Evolutionary conservation across 768 basidiomycete species (phyloP).

Genomic region (Tulasnella calospora): DNA sequence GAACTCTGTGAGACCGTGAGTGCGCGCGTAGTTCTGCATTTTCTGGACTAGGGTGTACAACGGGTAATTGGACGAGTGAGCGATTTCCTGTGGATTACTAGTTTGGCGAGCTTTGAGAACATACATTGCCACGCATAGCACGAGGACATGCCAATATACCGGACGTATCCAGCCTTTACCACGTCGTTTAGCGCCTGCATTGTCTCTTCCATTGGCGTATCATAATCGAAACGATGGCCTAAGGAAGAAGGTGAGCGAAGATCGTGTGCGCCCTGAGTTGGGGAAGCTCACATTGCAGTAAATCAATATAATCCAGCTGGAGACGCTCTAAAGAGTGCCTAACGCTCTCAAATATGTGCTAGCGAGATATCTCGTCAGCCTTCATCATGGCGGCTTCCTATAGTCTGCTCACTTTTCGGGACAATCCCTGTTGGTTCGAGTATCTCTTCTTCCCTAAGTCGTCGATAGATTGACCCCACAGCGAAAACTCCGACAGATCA

Average conservation of each 20-base stretch:
- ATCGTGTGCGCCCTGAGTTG: neutral
- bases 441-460: conserved; percentile 28
- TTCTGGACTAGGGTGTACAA: conserved; percentile 6
- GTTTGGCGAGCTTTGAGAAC: conserved; percentile 30
- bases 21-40: conserved; percentile 11
- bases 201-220: conserved; percentile 45
- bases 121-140: conserved; percentile 38
- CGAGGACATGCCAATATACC: conserved; percentile 45
- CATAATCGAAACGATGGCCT: conserved; percentile 40
- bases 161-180: conserved; percentile 47
- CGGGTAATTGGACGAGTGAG: neutral
- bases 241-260: neutral
- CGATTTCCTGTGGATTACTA: too few species aligned
- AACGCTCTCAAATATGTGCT: conserved; percentile 50
- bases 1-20: conserved; percentile 4
- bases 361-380: neutral
- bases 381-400: neutral
- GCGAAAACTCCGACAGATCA: neutral
- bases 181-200: conserved; percentile 52
- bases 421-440: conserved; percentile 33
- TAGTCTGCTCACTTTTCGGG: conserved; percentile 17
- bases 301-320: conserved; percentile 47
- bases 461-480: conserved; percentile 22
- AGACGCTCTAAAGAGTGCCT: conserved; percentile 42
- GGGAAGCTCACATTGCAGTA: conserved; percentile 40